Evolutionary conservation across 2,329 filamentous ascomycete genomes (phyloP).

Genomic region (Pezizomycotina sp.): DNA sequence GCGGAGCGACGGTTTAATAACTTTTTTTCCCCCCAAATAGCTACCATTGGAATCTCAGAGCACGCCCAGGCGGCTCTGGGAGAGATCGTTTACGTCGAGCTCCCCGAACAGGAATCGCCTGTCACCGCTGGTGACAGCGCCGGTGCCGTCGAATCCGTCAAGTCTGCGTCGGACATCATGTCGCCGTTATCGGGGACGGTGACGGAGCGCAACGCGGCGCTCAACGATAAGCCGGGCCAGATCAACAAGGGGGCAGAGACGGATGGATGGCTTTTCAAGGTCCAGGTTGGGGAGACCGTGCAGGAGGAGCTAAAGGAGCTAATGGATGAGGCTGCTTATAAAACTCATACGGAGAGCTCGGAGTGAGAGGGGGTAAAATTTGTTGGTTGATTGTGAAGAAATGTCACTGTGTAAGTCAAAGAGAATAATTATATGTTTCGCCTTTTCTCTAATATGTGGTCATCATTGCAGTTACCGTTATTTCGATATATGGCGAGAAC

Average conservation of each 20-base stretch:
- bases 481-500: too few species aligned
- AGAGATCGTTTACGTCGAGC: constrained; percentile 94
- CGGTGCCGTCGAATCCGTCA: constrained; percentile 93
- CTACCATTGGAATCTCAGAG: constrained; percentile 64
- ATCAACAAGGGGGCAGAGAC: constrained; percentile 85
- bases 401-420: too few species aligned
- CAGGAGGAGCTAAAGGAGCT: constrained; percentile 53
- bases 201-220: constrained; percentile 50
- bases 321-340: constrained; percentile 66
- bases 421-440: too few species aligned
- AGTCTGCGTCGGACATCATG: constrained; percentile 95
- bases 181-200: constrained; percentile 68
- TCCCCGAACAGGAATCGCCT: constrained; percentile 54
- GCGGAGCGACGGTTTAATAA: constrained; percentile 6
- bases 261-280: constrained; percentile 85
- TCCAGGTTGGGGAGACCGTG: constrained; percentile 51
- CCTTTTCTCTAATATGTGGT: too few species aligned
- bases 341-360: constrained; percentile 61
- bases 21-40: constrained; percentile 30
- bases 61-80: constrained; percentile 87
- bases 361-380: too few species aligned
- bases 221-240: constrained; percentile 70
- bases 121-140: constrained; percentile 65
- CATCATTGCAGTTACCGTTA: too few species aligned
- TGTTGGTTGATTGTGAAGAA: too few species aligned